Evolutionary conservation across 108 stramenopile species (phyloP).

Genomic region (Epipyxis sp.): DNA sequence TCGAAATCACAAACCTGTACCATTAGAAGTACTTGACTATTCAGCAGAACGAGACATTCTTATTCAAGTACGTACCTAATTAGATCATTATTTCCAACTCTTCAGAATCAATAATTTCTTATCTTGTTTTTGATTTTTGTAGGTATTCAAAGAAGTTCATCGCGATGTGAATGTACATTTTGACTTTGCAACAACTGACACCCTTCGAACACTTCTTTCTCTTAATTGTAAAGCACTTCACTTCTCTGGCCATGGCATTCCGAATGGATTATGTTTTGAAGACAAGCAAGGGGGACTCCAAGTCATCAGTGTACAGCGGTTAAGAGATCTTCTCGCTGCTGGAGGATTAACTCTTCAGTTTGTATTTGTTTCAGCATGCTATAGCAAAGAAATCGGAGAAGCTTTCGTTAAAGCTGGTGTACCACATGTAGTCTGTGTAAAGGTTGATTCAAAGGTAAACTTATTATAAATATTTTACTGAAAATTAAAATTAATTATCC

Average conservation of each 20-base stretch:
- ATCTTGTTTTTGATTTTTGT: no score
- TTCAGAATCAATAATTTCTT: no score
- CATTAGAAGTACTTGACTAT: constrained; percentile 70
- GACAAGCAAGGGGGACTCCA: constrained; percentile 73
- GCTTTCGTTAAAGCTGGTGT: constrained; percentile 85
- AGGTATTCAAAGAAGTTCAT: constrained; percentile 72
- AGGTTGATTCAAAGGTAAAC: constrained; percentile 60
- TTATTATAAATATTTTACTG: neutral
- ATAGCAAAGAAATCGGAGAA: constrained; percentile 71
- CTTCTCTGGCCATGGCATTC: constrained; percentile 77
- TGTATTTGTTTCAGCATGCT: constrained; percentile 89
- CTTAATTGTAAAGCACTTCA: constrained; percentile 67
- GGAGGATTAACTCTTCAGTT: constrained; percentile 66
- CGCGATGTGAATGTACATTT: constrained; percentile 69
- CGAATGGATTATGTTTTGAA: constrained; percentile 67
- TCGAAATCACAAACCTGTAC: constrained; percentile 53
- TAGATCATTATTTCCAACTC: no score
- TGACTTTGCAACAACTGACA: constrained; percentile 68
- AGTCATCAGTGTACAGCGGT: constrained; percentile 61
- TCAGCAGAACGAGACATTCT: constrained; percentile 69
- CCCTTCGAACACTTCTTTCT: constrained; percentile 63
- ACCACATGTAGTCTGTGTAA: constrained; percentile 87
- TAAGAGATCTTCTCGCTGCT: constrained; percentile 58
- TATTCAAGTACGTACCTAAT: no score
- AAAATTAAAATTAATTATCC: no score